Percentiles rank a stretch among this genome's conserved stretches.
Conservation (phyloP, 2,329 filamentous ascomycete species). For the Cadophora malorum region DNA sequence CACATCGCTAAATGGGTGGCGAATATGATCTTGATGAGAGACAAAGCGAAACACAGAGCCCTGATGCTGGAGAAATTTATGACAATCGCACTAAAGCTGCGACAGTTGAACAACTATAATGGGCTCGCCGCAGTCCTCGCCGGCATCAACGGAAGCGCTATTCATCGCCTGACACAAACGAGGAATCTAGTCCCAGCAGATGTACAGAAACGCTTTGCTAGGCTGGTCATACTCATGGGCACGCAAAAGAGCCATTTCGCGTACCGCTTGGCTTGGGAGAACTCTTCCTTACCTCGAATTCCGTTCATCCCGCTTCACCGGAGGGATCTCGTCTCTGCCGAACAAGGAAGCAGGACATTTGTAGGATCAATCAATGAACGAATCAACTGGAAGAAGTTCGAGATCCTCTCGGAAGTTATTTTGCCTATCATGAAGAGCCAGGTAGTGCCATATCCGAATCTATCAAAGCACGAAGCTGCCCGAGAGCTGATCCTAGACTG, state of each 20-base stretch:
- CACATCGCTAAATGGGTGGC: slow-evolving; percentile 83
- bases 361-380: slow-evolving; percentile 74
- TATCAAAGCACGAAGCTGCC: slow-evolving; percentile 72
- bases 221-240: slow-evolving; percentile 90
- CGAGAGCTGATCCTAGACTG: slow-evolving; percentile 81
- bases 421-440: slow-evolving; percentile 92
- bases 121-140: slow-evolving; percentile 92
- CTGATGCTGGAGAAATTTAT: slow-evolving; percentile 95
- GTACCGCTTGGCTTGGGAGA: slow-evolving; percentile 97
- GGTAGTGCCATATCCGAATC: slow-evolving; percentile 77
- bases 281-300: slow-evolving; percentile 86
- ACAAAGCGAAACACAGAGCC: slow-evolving; percentile 95
- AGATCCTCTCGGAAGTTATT: slow-evolving; percentile 91
- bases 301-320: slow-evolving; percentile 91
- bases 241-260: slow-evolving; percentile 91
- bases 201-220: slow-evolving; percentile 83
- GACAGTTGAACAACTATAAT: slow-evolving; percentile 96
- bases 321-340: slow-evolving; percentile 87
- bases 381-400: slow-evolving; percentile 98
- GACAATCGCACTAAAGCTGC: slow-evolving; percentile 83
- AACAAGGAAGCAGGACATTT: slow-evolving; percentile 91
- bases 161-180: slow-evolving; percentile 84
- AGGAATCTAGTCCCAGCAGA: slow-evolving; percentile 74
- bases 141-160: slow-evolving; percentile 85
- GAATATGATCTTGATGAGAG: slow-evolving; percentile 84